phyloP scores from a whole-genome alignment of 1,284 basidiomycete genomes.

The Amylostereum areolatum region DNA sequence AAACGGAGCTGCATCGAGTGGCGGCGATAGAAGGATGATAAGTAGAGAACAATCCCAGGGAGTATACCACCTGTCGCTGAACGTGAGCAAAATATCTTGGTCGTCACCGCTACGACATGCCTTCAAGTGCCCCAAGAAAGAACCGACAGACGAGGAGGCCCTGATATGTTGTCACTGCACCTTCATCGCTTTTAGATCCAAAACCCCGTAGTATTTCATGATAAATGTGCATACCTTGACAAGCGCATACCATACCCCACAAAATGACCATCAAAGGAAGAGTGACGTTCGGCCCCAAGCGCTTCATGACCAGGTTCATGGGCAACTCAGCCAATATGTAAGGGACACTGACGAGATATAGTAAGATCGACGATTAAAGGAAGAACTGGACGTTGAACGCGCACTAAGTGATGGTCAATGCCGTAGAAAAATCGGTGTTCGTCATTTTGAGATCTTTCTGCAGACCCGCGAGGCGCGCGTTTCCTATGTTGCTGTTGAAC shows the following conservation, averaged over 20 bases:
- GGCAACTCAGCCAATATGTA: conserved; percentile 55
- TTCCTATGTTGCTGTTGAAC: conserved; percentile 14
- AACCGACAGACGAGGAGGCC: conserved; percentile 22
- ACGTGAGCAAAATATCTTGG: not conserved
- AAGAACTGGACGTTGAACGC: not conserved
- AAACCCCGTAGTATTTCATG: no score
- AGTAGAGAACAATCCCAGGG: conserved; percentile 18
- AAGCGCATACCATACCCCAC: conserved; percentile 18
- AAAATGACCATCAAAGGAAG: conserved; percentile 12
- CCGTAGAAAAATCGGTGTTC: conserved; percentile 15
- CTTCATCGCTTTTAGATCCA: no score
- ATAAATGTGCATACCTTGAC: conserved; percentile 21
- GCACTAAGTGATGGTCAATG: conserved; percentile 8
- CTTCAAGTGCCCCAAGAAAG: conserved; percentile 22
- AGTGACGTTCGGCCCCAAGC: conserved; percentile 8
- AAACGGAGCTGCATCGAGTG: conserved; percentile 19
- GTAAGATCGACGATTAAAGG: not conserved
- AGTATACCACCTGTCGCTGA: conserved; percentile 8
- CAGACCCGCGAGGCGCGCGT: conserved; percentile 27
- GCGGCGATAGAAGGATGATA: conserved; percentile 19
- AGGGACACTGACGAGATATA: conserved; percentile 28
- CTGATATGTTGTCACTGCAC: conserved; percentile 17
- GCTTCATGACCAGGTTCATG: conserved; percentile 44
- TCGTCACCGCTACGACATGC: conserved; percentile 1
- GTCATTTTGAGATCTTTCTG: conserved; percentile 22